phyloP scores from a whole-genome alignment of 345 rosid species.

The Psidium guajava region DNA sequence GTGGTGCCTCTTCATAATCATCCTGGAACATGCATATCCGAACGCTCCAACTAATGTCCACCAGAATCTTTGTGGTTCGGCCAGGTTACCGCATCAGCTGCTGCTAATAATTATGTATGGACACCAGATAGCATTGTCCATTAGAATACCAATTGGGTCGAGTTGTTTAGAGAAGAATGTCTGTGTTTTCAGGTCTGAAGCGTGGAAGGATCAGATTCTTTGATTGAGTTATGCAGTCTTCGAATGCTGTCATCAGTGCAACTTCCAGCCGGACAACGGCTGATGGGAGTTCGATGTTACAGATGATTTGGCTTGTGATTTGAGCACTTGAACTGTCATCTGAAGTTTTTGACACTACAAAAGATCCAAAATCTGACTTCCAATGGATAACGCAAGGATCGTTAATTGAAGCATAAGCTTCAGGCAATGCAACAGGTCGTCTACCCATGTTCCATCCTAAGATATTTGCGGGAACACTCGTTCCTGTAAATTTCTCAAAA shows the following conservation, averaged over 20 bases:
- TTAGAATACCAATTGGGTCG: background rate
- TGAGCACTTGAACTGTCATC: background rate
- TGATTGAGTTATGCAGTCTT: background rate
- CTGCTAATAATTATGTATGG: background rate
- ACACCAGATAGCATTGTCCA: background rate
- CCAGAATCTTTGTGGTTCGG: background rate
- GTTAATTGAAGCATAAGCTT: background rate
- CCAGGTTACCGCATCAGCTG: background rate
- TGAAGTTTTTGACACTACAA: background rate
- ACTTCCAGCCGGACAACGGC: background rate
- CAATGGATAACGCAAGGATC: background rate
- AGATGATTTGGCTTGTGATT: background rate
- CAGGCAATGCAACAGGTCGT: background rate
- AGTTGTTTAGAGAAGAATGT: background rate
- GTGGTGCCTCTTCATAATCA: background rate
- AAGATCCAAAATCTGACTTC: background rate
- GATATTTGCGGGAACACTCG: background rate
- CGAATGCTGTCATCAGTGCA: background rate
- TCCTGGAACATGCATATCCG: background rate
- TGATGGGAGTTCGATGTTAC: background rate
- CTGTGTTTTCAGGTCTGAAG: background rate
- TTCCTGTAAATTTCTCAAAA: background rate
- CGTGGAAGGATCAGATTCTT: background rate
- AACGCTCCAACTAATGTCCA: background rate
- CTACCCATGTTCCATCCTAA: background rate